Evolutionary conservation across 2,329 filamentous ascomycete species (phyloP), one percentile per base, ranked within the genome.

Genomic region (Fusarium pininemorale): DNA sequence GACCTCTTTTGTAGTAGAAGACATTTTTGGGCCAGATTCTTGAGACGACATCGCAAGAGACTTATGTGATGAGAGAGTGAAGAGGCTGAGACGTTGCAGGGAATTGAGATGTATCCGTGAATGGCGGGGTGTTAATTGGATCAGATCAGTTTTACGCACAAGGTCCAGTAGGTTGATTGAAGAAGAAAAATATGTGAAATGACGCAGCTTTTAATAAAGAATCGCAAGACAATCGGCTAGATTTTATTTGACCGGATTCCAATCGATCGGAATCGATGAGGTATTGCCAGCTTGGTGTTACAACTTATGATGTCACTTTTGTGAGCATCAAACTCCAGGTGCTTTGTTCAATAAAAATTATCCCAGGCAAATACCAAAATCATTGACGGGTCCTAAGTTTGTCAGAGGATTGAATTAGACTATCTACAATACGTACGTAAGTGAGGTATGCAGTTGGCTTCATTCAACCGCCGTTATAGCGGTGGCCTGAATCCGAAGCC

Each of bases 1-100:
- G 60, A 97, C 86, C 77, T 93, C 91, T 83, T 91, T 93, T 28
- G 95, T 94, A 32, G 91, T 85, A 73, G 89, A 84, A 70, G 92
- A 91, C 88, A 94, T 93, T 26, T 86, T 82, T 50, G 82, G 79
- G 30, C 76, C 60, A 24, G 69, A 67, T 48, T 57, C 70, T 14
- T 77, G 48, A 45, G 70, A 63, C 64, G 74, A 55, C 78, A 80
- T 82, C 42, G 67, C 72, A 70, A 26, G 54, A 73, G 44, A 42
- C 50, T 45, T 39, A 55, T 41, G 50, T 53, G 67, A 53, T 56
- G 60, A 42, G 24, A 55, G 32, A 38, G 20, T 41, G 62, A 50
- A 35, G 38, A 53, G n/a, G 24, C 15, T 30, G 63, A 45, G 42
- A 67, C 22, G 67, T 55, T 70, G 51, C 51, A 54, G 37, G 50